These are phyloP conservation scores for Aspergillus arachidicola DNA, from an alignment of 2,329 filamentous ascomycete genomes.

Conservation along the genomic window DNA sequence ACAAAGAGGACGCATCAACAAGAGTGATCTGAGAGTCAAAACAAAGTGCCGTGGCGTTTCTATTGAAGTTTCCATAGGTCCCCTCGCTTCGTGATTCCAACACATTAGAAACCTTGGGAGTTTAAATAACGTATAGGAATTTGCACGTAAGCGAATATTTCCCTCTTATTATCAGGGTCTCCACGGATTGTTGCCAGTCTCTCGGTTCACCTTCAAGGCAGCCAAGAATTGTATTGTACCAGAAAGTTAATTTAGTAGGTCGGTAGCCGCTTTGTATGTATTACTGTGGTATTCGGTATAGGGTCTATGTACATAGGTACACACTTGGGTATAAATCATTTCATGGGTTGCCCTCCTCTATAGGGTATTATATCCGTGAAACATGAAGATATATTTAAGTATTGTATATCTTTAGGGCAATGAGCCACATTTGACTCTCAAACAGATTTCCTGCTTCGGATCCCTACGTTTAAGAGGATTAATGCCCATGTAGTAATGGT, in stretches of 20 bases:
- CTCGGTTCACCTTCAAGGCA: background rate
- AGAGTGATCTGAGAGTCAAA: background rate
- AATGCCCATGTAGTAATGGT: background rate
- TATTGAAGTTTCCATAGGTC: slow-evolving; percentile 17
- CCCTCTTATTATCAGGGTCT: background rate
- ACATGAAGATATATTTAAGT: background rate
- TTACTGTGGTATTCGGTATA: background rate
- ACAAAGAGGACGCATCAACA: background rate
- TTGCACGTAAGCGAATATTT: slow-evolving; percentile 2
- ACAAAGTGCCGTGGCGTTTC: slow-evolving; percentile 9
- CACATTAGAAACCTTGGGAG: slow-evolving; percentile 4
- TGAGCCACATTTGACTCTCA: background rate
- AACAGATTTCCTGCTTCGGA: background rate
- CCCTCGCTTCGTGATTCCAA: slow-evolving; percentile 9
- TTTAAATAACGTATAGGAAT: background rate
- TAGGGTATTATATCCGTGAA: background rate
- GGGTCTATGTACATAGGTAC: background rate
- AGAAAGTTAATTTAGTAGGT: background rate
- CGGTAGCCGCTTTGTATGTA: background rate
- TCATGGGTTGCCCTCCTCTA: too few species aligned
- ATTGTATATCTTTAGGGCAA: background rate
- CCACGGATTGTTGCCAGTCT: background rate
- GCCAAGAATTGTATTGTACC: slow-evolving; percentile 3
- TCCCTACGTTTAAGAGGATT: background rate
- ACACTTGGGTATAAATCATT: background rate